phyloP scores from a whole-genome alignment of 2,329 filamentous ascomycete genomes.

The Fusarium subtropicale region DNA sequence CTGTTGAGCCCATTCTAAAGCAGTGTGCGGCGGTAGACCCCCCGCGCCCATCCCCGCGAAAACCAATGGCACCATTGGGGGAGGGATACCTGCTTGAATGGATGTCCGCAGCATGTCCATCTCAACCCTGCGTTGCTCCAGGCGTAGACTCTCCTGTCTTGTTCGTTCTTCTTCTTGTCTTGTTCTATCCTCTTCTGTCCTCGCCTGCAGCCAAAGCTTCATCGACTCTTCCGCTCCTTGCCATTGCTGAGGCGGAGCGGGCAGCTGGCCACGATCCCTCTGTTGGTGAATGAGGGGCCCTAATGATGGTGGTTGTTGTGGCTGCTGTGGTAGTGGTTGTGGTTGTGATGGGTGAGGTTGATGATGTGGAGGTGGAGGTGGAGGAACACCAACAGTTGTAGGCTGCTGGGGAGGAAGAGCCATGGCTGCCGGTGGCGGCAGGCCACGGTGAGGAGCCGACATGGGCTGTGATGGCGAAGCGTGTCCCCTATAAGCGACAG shows the following conservation, averaged over 20 bases:
- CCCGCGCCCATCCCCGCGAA: constrained; percentile 76
- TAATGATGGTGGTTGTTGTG: constrained; percentile 45
- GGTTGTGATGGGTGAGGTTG: constrained; percentile 47
- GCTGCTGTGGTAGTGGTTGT: background rate
- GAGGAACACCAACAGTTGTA: constrained; percentile 45
- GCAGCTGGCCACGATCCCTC: constrained; percentile 64
- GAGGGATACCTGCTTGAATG: constrained; percentile 76
- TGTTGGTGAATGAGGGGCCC: constrained; percentile 47
- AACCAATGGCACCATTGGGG: constrained; percentile 78
- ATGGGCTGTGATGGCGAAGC: constrained; percentile 68
- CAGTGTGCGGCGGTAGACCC: constrained; percentile 68
- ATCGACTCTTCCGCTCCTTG: constrained; percentile 76
- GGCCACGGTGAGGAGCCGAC: constrained; percentile 75
- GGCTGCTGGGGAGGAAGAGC: constrained; percentile 64
- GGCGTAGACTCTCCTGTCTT: constrained; percentile 70
- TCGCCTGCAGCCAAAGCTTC: constrained; percentile 77
- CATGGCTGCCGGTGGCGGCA: constrained; percentile 77
- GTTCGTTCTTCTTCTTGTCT: constrained; percentile 80
- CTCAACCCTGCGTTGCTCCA: constrained; percentile 80
- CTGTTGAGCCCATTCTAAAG: constrained; percentile 76
- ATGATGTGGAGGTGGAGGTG: constrained; percentile 45
- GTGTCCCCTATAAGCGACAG: constrained; percentile 56
- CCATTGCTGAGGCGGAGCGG: constrained; percentile 74
- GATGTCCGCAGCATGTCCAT: constrained; percentile 78
- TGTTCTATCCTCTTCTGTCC: constrained; percentile 78